phyloP scores from a whole-genome alignment of 2,329 filamentous ascomycete species.

The Diaporthe aspalathi region DNA sequence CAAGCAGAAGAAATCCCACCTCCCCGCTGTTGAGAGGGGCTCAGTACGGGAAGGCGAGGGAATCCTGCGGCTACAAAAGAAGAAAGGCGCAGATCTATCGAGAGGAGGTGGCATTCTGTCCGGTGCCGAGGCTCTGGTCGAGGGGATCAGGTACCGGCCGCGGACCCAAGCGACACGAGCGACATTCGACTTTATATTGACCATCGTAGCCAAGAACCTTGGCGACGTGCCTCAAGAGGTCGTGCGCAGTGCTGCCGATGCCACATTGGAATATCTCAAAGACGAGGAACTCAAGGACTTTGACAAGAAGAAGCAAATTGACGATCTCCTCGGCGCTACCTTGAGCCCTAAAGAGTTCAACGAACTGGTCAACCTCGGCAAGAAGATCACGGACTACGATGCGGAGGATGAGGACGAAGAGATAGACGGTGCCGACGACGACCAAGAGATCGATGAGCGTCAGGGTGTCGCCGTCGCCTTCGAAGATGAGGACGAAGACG shows the following conservation, averaged over 20 bases:
- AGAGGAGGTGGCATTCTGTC: slow-evolving; percentile 83
- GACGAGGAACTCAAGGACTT: slow-evolving; percentile 96
- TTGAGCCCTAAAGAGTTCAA: slow-evolving; percentile 94
- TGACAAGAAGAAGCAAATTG: slow-evolving; percentile 97
- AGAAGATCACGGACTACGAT: slow-evolving; percentile 99
- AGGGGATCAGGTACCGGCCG: slow-evolving; percentile 91
- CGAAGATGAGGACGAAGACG: slow-evolving; percentile 89
- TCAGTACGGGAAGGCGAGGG: slow-evolving; percentile 83
- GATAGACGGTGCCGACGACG: slow-evolving; percentile 76
- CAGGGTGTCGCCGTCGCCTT: slow-evolving; percentile 98
- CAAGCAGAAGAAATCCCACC: slow-evolving; percentile 80
- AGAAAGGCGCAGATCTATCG: slow-evolving; percentile 79
- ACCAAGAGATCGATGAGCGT: slow-evolving; percentile 87
- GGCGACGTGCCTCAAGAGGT: slow-evolving; percentile 94
- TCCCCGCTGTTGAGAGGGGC: slow-evolving; percentile 79
- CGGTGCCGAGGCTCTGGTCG: slow-evolving; percentile 85
- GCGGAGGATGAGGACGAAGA: slow-evolving; percentile 95
- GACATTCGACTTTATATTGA: slow-evolving; percentile 94
- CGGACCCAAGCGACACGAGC: slow-evolving; percentile 90
- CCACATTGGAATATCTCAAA: slow-evolving; percentile 89
- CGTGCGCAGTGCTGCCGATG: slow-evolving; percentile 93
- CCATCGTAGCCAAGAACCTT: slow-evolving; percentile 86
- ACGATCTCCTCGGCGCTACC: slow-evolving; percentile 87
- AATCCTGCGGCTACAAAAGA: slow-evolving; percentile 87
- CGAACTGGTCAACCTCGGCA: slow-evolving; percentile 93